Base-by-base conservation (phyloP, 2,329 filamentous ascomycete genomes). In the Mycosphaerella sp. region DNA sequence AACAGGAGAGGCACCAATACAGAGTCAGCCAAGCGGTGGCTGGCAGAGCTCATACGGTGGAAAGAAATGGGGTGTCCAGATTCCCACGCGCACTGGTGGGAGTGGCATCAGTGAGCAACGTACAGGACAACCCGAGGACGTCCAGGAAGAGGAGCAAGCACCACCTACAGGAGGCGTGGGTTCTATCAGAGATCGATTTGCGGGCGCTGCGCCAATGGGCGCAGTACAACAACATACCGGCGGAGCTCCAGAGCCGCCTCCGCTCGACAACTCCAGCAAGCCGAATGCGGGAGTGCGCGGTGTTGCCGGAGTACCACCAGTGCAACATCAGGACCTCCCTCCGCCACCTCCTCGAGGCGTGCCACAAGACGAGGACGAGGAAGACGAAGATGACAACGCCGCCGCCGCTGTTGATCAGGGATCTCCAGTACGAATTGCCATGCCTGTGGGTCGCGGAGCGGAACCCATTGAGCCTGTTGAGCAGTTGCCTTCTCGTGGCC, bases 31-130 rank as follows among this genome's bases (percentile, higher is more conserved):
- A 67, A 95, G 87, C 66, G 89, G 87, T 57, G 84, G 89, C 56
- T 96, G 91, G 91, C 90, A 92, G 78, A 95, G 90, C 70, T 87
- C 89, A 14, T 96, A 96, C 69, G 76, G 78, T 46, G 92, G 92
- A 58, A 97, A 95, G 76, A 85, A 82, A 34, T 97, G 92, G 92
- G 89, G 83, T 26, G 75, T 90, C 2, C 89, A 96, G 31, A 83
- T 90, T 65, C 89, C 86, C 9, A 81, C 80, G 8, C 78, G 81
- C 53, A 91, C 84, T 51, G 85, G 85, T 14, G 84, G 84, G 53
- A 78, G 76, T 64, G 76, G 76, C 61, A 66, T 76, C 41, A 75
- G 74, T 42, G 76, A 81, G 56, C 83, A 92, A 66, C 78, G 79
- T 58, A 87, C 86, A 3, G 87, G 85, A 65, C 71, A 62, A 65